Evolutionary conservation across 2,329 filamentous ascomycete genomes (phyloP), one percentile per base, ranked within the genome.

Genomic region (Colletotrichum sp.): DNA sequence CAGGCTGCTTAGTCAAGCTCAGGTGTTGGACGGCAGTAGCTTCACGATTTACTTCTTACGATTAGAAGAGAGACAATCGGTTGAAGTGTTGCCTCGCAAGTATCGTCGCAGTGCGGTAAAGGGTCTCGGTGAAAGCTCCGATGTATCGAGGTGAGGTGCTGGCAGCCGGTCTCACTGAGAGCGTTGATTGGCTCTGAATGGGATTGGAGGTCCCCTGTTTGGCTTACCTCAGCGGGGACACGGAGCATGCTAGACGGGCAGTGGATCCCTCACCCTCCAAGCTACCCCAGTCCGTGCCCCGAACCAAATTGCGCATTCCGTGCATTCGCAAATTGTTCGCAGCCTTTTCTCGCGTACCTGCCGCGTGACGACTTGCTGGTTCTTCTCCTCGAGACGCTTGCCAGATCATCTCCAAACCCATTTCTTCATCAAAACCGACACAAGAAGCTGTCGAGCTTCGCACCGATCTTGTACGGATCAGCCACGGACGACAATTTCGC

Each of bases 401-500:
- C 15, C 48, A 27, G 16, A 30, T 15, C 27, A 52, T 65, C 52
- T 25, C 39, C 27, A 25, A 8, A 68, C 39, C 32, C 19, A 27
- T 57, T 32, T 13, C 25, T 22, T 19, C 12, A 27, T 32, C 11
- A 16, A 19, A n/a, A 8, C 22, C 57, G n/a, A 68, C 25, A 22
- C 8, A 27, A 11, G 55, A 55, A 36, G 9, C 12, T 22, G 19
- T 5, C 22, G 36, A 52, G 15, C 5, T 19, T 22, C 36, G 9
- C n/a, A 36, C 30, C 12, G n/a, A 19, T 60, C 9, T 22, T 15
- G 4, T n/a, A 3, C 7, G 12, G 25, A 48, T 57, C 8, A 64
- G 39, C 27, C 19, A 70, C n/a, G 32, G 55, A 36, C 27, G 15
- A 15, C 25, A 9, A 48, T 48, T 48, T 65, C 68, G 83, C 83